Evolutionary conservation across 306 rosid species (phyloP), one percentile per base, ranked within the genome.

Genomic region (Abrus pulchellus): DNA sequence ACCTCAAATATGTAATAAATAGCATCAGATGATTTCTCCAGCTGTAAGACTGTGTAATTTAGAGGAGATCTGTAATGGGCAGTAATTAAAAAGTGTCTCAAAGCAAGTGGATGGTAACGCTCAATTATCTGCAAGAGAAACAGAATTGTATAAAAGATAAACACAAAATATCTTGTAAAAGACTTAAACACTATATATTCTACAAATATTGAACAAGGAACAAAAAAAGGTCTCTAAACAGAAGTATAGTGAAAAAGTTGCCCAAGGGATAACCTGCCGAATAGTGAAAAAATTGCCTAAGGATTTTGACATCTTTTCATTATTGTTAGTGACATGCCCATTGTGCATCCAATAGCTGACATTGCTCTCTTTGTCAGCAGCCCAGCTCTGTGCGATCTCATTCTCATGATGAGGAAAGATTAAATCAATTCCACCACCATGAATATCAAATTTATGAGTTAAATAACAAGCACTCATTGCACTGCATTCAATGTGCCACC

Each of bases 401-500:
- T 95, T 95, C 85, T 95, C 99, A 91, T 95, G 99, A 86, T 93
- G 98, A 43, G 99, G 99, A 86, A 95, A 95, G 63, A 95, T 91
- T 82, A 95, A 85, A 85, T 95, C 99, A 55, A 95, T 95, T 78
- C 98, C 99, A 85, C 99, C 98, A 20, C 99, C 99, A 79, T 95
- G 98, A 80, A 95, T 91, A 88, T 95, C 99, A 83, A 95, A 95
- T 77, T 82, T 80, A 82, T 87, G 90, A 48, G 93, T 86, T 61
- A 95, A 84, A 87, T 93, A 95, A 64, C 92, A 86, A 10, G 98
- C 89, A 85, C 99, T 93, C 99, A 95, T 95, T 11, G 99, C 98
- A 86, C 99, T 95, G 93, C 99, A 95, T 67, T 95, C 99, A 50
- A 95, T 95, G 84, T 95, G 99, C 99, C 99, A 95, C 73, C 99